phyloP scores from a whole-genome alignment of 495 filamentous ascomycete species.

The Aspergillus conjunctus region DNA sequence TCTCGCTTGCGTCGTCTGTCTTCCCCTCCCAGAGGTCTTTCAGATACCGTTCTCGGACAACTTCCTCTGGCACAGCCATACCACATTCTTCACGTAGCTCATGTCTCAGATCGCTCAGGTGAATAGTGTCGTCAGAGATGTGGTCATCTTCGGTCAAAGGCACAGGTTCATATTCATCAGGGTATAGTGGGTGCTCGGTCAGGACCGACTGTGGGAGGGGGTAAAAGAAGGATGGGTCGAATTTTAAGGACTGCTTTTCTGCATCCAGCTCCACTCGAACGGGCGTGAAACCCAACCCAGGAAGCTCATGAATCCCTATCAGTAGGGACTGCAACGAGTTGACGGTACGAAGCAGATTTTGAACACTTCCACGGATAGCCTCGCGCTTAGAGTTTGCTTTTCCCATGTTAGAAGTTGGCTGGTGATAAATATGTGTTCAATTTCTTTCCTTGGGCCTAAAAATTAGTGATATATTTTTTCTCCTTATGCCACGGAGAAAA shows the following conservation, averaged over 20 bases:
- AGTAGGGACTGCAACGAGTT: not conserved
- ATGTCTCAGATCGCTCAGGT: not conserved
- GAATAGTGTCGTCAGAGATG: not conserved
- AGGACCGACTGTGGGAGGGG: not conserved
- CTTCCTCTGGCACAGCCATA: not conserved
- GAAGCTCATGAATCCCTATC: not conserved
- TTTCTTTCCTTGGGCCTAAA: not conserved
- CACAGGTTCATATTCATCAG: not conserved
- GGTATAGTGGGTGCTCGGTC: not conserved
- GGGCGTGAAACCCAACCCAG: not conserved
- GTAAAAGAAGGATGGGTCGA: not conserved
- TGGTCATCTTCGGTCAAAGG: no score
- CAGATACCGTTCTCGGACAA: not conserved
- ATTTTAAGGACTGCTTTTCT: not conserved
- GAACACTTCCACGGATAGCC: not conserved
- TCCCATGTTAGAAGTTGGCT: not conserved
- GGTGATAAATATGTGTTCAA: not conserved
- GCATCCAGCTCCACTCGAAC: not conserved
- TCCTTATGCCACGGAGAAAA: not conserved
- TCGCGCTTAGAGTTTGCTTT: not conserved
- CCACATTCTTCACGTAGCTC: not conserved
- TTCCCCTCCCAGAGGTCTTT: not conserved
- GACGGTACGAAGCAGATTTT: not conserved
- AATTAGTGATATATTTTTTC: not conserved
- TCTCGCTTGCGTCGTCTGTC: not conserved